Percentiles rank a stretch among this genome's conserved stretches.
These are phyloP conservation scores for Rhizopogon rudus DNA, from an alignment of 768 basidiomycete species.

Conservation along the genomic window DNA sequence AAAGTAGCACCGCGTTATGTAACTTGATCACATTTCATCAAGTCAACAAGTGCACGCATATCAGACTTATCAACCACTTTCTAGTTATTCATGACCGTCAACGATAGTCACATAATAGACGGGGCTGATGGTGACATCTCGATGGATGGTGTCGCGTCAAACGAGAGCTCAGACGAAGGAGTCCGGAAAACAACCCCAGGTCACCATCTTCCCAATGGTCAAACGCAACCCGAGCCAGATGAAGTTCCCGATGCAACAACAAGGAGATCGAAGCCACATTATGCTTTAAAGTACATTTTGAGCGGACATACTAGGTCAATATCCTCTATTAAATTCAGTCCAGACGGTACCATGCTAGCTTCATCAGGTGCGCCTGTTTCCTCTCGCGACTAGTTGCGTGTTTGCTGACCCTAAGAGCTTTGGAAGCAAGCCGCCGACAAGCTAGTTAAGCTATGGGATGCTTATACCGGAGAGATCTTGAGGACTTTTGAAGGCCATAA, in stretches of 20 bases:
- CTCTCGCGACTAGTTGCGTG: constrained; percentile 2
- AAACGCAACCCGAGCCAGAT: neutral
- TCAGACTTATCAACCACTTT: neutral
- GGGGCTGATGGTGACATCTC: neutral
- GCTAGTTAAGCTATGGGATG: constrained; percentile 77
- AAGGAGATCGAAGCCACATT: constrained; percentile 36
- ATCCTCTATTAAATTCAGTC: constrained; percentile 85
- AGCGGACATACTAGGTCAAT: constrained; percentile 83
- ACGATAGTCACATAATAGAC: neutral
- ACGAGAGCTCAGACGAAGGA: neutral
- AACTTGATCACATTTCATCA: neutral
- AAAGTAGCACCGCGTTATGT: neutral
- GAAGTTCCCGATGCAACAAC: neutral
- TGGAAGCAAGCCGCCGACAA: constrained; percentile 77
- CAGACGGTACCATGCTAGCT: constrained; percentile 75
- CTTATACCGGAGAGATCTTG: constrained; percentile 64
- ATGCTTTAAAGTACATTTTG: constrained; percentile 55
- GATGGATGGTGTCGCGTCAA: neutral
- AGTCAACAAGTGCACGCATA: too few species aligned
- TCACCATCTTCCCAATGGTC: neutral
- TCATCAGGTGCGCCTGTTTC: constrained; percentile 64
- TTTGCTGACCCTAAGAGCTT: constrained; percentile 18
- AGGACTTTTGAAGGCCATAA: constrained; percentile 71
- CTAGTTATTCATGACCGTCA: neutral
- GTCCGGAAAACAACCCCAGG: neutral